phyloP scores from a whole-genome alignment of 2,329 filamentous ascomycete genomes.

The Fusarium protoensiforme region DNA sequence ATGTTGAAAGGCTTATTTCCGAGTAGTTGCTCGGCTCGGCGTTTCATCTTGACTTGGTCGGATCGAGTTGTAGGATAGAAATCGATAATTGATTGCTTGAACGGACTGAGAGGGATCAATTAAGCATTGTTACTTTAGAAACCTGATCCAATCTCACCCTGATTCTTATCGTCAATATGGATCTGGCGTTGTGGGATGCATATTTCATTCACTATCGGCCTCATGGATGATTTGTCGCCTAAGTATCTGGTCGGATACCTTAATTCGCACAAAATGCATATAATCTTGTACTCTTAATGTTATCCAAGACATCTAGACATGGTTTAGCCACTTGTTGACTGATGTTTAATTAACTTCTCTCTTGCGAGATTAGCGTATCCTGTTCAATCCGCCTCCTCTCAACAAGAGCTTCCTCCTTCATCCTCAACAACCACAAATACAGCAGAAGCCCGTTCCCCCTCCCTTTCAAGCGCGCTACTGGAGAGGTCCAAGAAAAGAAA shows the following conservation, averaged over 20 bases:
- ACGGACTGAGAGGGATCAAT: no score
- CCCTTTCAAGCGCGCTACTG: neutral
- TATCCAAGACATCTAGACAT: neutral
- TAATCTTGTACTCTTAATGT: neutral
- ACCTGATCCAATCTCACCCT: fast-evolving
- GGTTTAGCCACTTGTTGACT: neutral
- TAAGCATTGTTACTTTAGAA: no score
- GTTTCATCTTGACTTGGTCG: neutral
- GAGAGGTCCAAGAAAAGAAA: neutral
- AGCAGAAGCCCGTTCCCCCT: neutral
- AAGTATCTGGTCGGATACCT: neutral
- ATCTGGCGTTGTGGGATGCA: neutral
- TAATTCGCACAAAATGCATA: neutral
- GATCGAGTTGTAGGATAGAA: neutral
- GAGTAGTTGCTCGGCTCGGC: neutral
- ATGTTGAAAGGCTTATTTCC: neutral
- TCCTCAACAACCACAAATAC: neutral
- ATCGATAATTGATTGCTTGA: neutral
- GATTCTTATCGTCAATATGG: fast-evolving
- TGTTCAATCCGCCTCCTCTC: neutral
- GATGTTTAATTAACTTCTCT: neutral
- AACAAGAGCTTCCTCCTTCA: neutral
- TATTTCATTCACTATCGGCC: no score
- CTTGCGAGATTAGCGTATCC: neutral
- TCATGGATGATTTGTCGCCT: neutral